Conservation (phyloP, 331 rosid genomes). For the Phaseolus coccineus region DNA sequence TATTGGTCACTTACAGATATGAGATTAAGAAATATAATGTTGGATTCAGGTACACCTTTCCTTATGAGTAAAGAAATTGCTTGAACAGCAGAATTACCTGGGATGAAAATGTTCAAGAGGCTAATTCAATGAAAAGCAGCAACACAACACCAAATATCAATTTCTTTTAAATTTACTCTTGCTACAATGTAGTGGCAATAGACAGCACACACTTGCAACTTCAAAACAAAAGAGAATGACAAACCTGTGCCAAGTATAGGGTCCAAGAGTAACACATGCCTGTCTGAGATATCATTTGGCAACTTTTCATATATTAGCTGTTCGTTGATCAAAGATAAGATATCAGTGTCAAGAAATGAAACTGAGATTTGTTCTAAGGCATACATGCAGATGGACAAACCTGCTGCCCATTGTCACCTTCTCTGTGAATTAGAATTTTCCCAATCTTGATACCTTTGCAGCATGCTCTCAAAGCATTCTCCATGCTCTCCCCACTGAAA, state of each 20-base stretch:
- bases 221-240: conserved; percentile 40
- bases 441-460: conserved; percentile 99
- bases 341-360: conserved; percentile 30
- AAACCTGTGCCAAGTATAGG: conserved; percentile 98
- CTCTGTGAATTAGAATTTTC: conserved; percentile 94
- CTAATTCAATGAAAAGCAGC: conserved; percentile 20
- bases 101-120: conserved; percentile 19
- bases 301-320: conserved; percentile 94
- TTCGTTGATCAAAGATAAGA: conserved; percentile 38
- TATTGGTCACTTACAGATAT: conserved; percentile 76
- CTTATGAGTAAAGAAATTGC: conserved; percentile 84
- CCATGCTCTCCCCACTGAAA: conserved; percentile 98
- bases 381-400: conserved; percentile 53
- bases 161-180: not conserved
- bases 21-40: conserved; percentile 96
- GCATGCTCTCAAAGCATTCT: conserved; percentile 96
- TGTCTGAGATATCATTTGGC: conserved; percentile 91
- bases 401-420: conserved; percentile 99
- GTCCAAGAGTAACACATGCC: conserved; percentile 94
- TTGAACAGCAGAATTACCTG: conserved; percentile 95
- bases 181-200: not conserved
- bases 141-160: conserved; percentile 18
- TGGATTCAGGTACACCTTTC: conserved; percentile 96
- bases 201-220: not conserved
- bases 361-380: not conserved